These are phyloP conservation scores for Penicillium sp. DNA, from an alignment of 2,329 filamentous ascomycete species.

Conservation along the genomic window DNA sequence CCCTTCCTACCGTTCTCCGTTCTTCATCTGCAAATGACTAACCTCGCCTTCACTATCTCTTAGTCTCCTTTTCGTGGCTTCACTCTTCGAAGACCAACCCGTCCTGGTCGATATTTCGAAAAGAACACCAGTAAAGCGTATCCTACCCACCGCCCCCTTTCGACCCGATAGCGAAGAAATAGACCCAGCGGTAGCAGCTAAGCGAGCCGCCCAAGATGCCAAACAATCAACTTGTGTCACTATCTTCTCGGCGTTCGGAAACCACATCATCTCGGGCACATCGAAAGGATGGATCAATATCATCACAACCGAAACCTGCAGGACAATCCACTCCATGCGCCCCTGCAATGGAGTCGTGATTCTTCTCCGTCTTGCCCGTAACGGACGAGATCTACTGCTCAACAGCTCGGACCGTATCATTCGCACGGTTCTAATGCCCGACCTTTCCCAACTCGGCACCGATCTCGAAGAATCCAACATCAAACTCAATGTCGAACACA, in stretches of 20 bases:
- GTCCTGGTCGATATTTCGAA: conserved; percentile 79
- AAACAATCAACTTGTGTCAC: conserved; percentile 94
- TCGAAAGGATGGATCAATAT: conserved; percentile 97
- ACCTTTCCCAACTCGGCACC: conserved; percentile 55
- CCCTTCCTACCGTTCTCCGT: neutral
- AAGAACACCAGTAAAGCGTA: conserved; percentile 68
- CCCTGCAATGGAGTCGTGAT: conserved; percentile 86
- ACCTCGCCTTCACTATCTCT: neutral
- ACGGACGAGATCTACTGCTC: conserved; percentile 82
- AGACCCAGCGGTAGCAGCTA: conserved; percentile 62
- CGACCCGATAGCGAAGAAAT: conserved; percentile 70
- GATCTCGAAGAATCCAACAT: conserved; percentile 80
- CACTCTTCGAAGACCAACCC: conserved; percentile 90
- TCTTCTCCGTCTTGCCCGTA: conserved; percentile 77
- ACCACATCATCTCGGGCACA: conserved; percentile 88
- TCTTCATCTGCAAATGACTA: neutral
- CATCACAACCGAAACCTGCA: conserved; percentile 76
- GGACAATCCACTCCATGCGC: conserved; percentile 86
- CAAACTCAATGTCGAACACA: conserved; percentile 89
- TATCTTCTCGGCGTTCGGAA: conserved; percentile 79
- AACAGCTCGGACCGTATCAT: conserved; percentile 96
- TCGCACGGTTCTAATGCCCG: conserved; percentile 84
- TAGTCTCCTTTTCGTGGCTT: conserved; percentile 84
- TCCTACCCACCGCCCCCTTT: conserved; percentile 78
- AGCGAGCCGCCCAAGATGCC: conserved; percentile 85